Evolutionary conservation across 2,329 filamentous ascomycete species (phyloP), one percentile per base, ranked within the genome.

Genomic region (Aquanectria penicillioides): DNA sequence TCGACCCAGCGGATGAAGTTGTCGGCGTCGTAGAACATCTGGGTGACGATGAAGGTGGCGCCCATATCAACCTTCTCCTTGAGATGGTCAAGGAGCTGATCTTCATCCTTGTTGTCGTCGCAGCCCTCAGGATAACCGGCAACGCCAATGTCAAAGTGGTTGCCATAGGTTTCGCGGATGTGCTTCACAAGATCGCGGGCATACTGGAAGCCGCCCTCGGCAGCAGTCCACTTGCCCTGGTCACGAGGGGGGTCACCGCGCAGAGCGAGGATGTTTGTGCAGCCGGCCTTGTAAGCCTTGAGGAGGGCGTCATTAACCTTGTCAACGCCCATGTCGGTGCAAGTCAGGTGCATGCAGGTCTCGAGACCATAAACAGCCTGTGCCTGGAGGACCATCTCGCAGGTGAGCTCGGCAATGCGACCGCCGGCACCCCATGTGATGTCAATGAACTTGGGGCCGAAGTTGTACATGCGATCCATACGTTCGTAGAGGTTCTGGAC

Each of bases 11-110:
- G 86, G 51, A 98, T 78, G 78, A 99, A 99, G 73, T 95, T 94
- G 71, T 99, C 94, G 46, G 88, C 94, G 72, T 99, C 94, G 81
- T 99, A 99, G 79, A 98, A 98, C 95, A 99, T 99, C 80, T 99
- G 95, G 0, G 95, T 98, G 51, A 99, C 92, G 64, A 99, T 91
- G 74, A 98, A 99, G 6, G 91, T 90, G 62, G 90, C 94, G 48
- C 95, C 95, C 58, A 92, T 92, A 74, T 99, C 95, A 28, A 98
- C 89, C 81, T 99, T 99, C 77, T 98, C 91, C 80, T 98, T 98
- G 72, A 99, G 79, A 75, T 98, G 95, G 64, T 95, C 89, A 63
- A 99, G 87, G 70, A 99, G 84, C 59, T 86, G 78, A 41, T 97
- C 93, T 50, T 93, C 89, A 71, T 97, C 89, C 69, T 92, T 88